Base-by-base conservation (phyloP, 306 rosid genomes). In the Lotus japonicus region DNA sequence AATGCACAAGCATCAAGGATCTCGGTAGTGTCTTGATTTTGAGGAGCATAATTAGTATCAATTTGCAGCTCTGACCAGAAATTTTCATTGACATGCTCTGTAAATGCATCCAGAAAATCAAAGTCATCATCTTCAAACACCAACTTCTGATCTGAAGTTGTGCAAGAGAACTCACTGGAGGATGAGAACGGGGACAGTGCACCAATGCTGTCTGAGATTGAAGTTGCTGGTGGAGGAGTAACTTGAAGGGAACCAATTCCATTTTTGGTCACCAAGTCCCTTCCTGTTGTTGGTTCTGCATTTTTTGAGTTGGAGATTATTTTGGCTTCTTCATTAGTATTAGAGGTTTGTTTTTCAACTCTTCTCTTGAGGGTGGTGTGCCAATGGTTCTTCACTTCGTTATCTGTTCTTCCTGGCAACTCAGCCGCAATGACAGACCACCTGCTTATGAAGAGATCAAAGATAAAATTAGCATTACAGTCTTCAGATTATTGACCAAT, bases 371-470 rank as follows among this genome's bases (percentile, higher is more conserved):
- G 81, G 0, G 74, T 23, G 9, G 79, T 76, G 16, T 81, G 84
- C 84, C 84, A 81, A 28, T 80, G 79, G 16, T 80, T 80, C 77
- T 80, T 80, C 12, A 80, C 46, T 60, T 80, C 84, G 6, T 71
- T 80, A 36, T 80, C 84, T 6, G 84, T 71, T 71, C 84, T 81
- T 39, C 81, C 84, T 0, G 81, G 72, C 17, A 81, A 44, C 9
- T 66, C 62, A 1, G 84, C 81, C 0, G 84, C 84, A 54, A 81
- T 81, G 4, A 33, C 46, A 11, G 84, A 76, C 84, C 84, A 80
- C 72, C 81, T 80, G 71, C 15, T 44, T 43, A n/a, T 14, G 26
- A 51, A 10, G 35, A 4, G 6, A 55, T 14, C 10, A 54, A 1
- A 23, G 12, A n/a, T 13, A 6, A 54, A 60, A 15, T 7, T 48